A percentile compares a stretch with the other conserved stretches of the same genome.
phyloP scores from a whole-genome alignment of 371 early-diverging fungal species.

The Mucor saturninus region DNA sequence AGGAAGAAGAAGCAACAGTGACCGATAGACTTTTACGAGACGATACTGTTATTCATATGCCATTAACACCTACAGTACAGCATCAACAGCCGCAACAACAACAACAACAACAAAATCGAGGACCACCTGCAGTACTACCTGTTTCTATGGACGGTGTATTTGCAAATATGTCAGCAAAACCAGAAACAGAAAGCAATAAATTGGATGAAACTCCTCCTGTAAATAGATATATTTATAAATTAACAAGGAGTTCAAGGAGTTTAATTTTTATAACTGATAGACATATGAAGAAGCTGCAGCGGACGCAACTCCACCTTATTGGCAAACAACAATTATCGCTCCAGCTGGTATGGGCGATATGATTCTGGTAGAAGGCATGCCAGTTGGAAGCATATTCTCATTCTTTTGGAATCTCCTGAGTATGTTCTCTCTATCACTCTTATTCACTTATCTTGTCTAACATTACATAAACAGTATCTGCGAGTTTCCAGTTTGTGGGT shows the following conservation, averaged over 20 bases:
- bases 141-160: constrained; percentile 67
- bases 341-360: constrained; percentile 58
- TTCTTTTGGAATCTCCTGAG: constrained; percentile 63
- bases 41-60: not conserved
- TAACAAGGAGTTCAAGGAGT: not conserved
- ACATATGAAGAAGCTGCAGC: constrained; percentile 59
- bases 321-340: constrained; percentile 58
- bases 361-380: constrained; percentile 62
- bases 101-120: not conserved
- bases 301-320: constrained; percentile 65
- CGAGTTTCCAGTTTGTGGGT: constrained; percentile 68
- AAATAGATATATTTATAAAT: constrained; percentile 10
- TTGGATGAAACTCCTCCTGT: constrained; percentile 52
- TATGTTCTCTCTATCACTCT: constrained; percentile 20
- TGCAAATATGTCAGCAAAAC: constrained; percentile 65
- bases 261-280: constrained; percentile 23
- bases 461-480: constrained; percentile 47
- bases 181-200: constrained; percentile 45
- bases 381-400: constrained; percentile 57
- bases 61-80: not conserved
- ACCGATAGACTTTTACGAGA: constrained; percentile 12
- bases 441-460: not conserved
- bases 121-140: constrained; percentile 30
- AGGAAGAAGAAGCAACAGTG: constrained; percentile 12
- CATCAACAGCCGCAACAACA: not conserved